phyloP scores from a whole-genome alignment of 1,284 basidiomycete species.

The Agroathelia rolfsii region DNA sequence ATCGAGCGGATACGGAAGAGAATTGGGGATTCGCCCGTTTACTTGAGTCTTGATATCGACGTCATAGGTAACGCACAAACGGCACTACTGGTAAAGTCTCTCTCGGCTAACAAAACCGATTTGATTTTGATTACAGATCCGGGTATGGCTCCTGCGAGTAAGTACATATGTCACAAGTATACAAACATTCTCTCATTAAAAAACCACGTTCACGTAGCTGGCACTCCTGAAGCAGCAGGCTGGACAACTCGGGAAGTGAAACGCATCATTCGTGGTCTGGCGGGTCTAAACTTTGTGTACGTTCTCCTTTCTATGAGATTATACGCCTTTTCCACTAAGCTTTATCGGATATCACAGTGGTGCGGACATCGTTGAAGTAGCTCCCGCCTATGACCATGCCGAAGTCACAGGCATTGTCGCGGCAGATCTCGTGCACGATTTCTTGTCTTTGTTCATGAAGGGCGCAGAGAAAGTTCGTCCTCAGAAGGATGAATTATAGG shows the following conservation, averaged over 20 bases:
- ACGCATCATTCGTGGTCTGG: conserved; percentile 41
- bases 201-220: conserved; percentile 24
- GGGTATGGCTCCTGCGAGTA: conserved; percentile 17
- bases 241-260: conserved; percentile 48
- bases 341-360: conserved; percentile 29
- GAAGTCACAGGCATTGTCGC: conserved; percentile 54
- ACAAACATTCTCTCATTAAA: neutral
- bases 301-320: conserved; percentile 15
- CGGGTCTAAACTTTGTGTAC: conserved; percentile 50
- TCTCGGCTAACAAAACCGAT: too few species aligned
- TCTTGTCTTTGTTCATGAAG: conserved; percentile 43
- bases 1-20: conserved; percentile 14
- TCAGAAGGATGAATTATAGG: too few species aligned
- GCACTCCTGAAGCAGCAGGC: conserved; percentile 48
- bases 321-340: conserved; percentile 4
- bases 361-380: conserved; percentile 48
- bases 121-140: too few species aligned
- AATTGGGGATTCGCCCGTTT: conserved; percentile 15
- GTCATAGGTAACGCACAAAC: too few species aligned
- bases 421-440: conserved; percentile 54
- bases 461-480: too few species aligned
- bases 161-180: conserved; percentile 2
- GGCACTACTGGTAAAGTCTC: too few species aligned
- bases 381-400: conserved; percentile 42
- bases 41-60: too few species aligned